phyloP scores from a whole-genome alignment of 257 asterid genomes.

The Solanum chmielewskii region DNA sequence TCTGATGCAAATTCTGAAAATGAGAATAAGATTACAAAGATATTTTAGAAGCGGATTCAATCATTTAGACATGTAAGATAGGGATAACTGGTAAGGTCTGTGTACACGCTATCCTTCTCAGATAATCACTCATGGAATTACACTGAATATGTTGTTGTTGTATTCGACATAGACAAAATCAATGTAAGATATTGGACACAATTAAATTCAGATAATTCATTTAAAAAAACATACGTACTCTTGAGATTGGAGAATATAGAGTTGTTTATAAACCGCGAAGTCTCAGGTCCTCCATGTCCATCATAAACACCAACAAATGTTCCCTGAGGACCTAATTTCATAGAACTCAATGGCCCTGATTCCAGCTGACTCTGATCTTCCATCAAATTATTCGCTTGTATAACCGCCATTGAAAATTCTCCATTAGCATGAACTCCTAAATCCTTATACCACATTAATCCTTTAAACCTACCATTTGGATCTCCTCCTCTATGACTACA shows the following conservation, averaged over 20 bases:
- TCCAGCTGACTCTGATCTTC: slow-evolving; percentile 95
- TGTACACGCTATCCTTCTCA: background rate
- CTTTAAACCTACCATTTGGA: slow-evolving; percentile 52
- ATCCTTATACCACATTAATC: slow-evolving; percentile 83
- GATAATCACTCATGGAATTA: background rate
- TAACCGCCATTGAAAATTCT: slow-evolving; percentile 84
- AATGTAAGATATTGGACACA: background rate
- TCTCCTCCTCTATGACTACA: slow-evolving; percentile 29
- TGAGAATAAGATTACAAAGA: background rate
- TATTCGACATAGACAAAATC: background rate
- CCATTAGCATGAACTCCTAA: slow-evolving; percentile 61
- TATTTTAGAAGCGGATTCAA: background rate
- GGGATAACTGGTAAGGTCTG: background rate
- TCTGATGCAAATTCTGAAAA: slow-evolving; percentile 54
- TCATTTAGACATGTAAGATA: background rate
- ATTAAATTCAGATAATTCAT: background rate
- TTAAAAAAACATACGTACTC: slow-evolving; percentile 32
- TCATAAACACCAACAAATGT: slow-evolving; percentile 86
- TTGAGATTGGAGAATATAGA: slow-evolving; percentile 61
- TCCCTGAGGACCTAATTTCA: slow-evolving; percentile 62
- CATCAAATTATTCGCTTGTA: slow-evolving; percentile 78
- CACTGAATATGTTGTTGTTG: background rate
- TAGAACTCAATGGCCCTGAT: slow-evolving; percentile 65
- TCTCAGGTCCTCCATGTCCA: slow-evolving; percentile 99
- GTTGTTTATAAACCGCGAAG: slow-evolving; percentile 63